A percentile compares a stretch with the other conserved stretches of the same genome.
Conservation (phyloP, 2,329 filamentous ascomycete species). For the Hymenoscyphus scutula region DNA sequence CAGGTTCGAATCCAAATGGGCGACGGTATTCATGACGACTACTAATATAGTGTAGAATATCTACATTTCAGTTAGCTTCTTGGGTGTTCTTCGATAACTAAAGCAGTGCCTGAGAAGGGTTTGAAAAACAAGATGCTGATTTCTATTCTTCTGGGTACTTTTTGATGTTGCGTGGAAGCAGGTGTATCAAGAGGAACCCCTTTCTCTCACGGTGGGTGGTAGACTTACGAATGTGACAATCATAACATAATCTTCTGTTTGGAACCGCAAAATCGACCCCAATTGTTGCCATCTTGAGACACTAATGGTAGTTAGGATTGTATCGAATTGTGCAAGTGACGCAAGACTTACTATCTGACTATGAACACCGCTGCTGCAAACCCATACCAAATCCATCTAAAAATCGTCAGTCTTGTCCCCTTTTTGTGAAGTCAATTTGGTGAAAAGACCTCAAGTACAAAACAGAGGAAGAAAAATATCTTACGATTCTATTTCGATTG, state of each 20-base stretch:
- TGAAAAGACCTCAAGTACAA: background rate
- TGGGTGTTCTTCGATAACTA: no score
- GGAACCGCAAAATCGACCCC: slow-evolving; percentile 48
- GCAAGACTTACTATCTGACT: slow-evolving; percentile 39
- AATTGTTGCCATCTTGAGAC: slow-evolving; percentile 41
- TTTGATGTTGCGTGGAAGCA: slow-evolving; percentile 9
- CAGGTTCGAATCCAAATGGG: slow-evolving; percentile 57
- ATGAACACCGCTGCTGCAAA: slow-evolving; percentile 35
- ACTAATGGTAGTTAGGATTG: slow-evolving; percentile 25
- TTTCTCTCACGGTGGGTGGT: background rate
- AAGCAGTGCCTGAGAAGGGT: no score
- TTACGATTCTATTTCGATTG: background rate
- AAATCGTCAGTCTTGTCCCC: background rate
- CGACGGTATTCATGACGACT: slow-evolving; percentile 53
- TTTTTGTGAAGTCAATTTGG: background rate
- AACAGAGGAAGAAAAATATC: background rate
- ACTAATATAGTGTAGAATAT: slow-evolving; percentile 53
- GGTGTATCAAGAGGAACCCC: no score
- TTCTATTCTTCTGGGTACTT: no score
- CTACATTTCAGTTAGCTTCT: slow-evolving; percentile 28
- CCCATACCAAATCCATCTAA: slow-evolving; percentile 44
- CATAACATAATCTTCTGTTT: slow-evolving; percentile 57
- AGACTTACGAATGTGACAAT: slow-evolving; percentile 48
- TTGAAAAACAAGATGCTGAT: no score
- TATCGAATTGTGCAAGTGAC: background rate